phyloP scores from a whole-genome alignment of 805 yeast species.

The Starmerella apicola region DNA sequence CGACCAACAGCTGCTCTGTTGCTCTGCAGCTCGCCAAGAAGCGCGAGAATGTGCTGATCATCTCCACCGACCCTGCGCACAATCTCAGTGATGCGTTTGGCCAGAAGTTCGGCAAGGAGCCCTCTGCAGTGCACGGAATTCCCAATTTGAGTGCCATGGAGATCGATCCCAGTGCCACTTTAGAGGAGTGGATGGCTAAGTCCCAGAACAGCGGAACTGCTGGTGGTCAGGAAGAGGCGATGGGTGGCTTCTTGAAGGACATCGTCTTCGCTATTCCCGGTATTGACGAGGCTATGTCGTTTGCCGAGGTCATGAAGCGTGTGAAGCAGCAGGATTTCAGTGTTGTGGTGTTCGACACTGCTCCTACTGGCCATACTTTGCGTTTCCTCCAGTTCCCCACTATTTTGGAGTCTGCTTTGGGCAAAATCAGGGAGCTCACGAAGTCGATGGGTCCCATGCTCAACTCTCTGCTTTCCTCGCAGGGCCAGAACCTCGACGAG shows the following conservation, averaged over 20 bases:
- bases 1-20: constrained; percentile 91
- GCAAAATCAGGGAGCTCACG: constrained; percentile 75
- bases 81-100: constrained; percentile 96
- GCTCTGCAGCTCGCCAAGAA: constrained; percentile 84
- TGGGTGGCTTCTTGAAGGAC: constrained; percentile 68
- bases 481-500: constrained; percentile 37
- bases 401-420: constrained; percentile 74
- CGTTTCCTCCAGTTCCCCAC: constrained; percentile 91
- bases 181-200: constrained; percentile 61
- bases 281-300: constrained; percentile 93
- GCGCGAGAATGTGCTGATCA: constrained; percentile 74
- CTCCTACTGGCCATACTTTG: constrained; percentile 97
- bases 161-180: constrained; percentile 88
- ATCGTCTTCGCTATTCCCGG: constrained; percentile 95
- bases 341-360: constrained; percentile 95
- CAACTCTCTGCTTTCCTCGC: constrained; percentile 57
- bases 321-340: constrained; percentile 69
- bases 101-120: constrained; percentile 95
- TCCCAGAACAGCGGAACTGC: constrained; percentile 29
- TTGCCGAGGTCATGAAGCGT: constrained; percentile 95
- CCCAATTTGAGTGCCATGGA: constrained; percentile 92
- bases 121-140: constrained; percentile 83
- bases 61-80: constrained; percentile 98
- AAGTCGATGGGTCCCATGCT: constrained; percentile 86
- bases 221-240: constrained; percentile 38